A percentile compares a stretch with the other conserved stretches of the same genome.
These are phyloP conservation scores for Emergomyces africanus DNA, from an alignment of 2,329 filamentous ascomycete species.

Conservation along the genomic window DNA sequence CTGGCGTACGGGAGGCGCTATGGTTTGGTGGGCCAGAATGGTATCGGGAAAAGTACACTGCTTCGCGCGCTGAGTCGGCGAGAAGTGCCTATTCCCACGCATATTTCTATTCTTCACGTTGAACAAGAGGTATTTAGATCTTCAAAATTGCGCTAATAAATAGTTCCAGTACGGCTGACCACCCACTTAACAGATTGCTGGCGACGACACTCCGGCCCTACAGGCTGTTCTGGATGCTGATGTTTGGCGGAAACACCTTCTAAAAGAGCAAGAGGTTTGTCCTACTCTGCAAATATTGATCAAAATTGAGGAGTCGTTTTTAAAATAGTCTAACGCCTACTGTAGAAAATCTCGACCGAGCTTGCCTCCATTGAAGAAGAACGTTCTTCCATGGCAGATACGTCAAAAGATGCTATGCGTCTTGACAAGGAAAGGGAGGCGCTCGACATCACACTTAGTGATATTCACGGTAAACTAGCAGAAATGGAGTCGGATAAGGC, in stretches of 20 bases:
- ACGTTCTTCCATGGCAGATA: conserved; percentile 72
- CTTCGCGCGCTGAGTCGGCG: conserved; percentile 80
- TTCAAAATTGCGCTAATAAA: not conserved
- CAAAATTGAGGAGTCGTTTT: conserved; percentile 5
- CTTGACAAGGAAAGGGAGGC: conserved; percentile 82
- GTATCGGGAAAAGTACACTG: conserved; percentile 95
- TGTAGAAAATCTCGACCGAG: conserved; percentile 60
- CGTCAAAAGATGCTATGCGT: conserved; percentile 72
- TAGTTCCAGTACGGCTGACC: conserved; percentile 1
- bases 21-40: conserved; percentile 96
- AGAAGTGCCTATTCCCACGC: conserved; percentile 88
- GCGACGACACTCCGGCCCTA: conserved; percentile 87
- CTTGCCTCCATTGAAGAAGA: conserved; percentile 66
- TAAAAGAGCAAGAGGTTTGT: conserved; percentile 72
- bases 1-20: conserved; percentile 88
- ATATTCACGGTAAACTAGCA: conserved; percentile 80
- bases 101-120: conserved; percentile 97
- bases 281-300: not conserved
- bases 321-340: not conserved
- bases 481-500: conserved; percentile 99
- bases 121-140: conserved; percentile 70
- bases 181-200: conserved; percentile 52
- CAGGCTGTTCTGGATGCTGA: conserved; percentile 96
- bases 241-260: conserved; percentile 92
- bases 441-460: conserved; percentile 77